phyloP scores from a whole-genome alignment of 2,329 filamentous ascomycete species.

The Aureobasidium musti region DNA sequence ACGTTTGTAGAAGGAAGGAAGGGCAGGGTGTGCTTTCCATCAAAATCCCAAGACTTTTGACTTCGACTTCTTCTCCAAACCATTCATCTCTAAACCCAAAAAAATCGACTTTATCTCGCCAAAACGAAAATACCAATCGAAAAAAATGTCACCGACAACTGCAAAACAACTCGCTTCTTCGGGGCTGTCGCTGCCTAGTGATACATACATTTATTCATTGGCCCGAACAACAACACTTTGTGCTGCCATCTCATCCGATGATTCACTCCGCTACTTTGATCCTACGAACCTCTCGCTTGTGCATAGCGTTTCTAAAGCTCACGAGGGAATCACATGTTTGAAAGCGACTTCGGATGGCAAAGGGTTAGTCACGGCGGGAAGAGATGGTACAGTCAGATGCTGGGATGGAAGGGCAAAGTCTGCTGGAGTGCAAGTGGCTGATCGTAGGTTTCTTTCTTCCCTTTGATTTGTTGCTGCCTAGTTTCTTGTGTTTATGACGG shows the following conservation, averaged over 20 bases:
- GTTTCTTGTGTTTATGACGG: neutral
- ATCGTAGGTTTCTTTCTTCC: slow-evolving; percentile 16
- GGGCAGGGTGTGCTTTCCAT: neutral
- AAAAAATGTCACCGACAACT: neutral
- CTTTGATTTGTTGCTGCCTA: slow-evolving; percentile 1
- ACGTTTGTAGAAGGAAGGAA: neutral
- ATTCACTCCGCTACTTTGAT: slow-evolving; percentile 67
- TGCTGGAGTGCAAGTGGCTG: slow-evolving; percentile 40
- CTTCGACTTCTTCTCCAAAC: slow-evolving; percentile 1
- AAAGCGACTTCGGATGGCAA: slow-evolving; percentile 46
- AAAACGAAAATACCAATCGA: neutral
- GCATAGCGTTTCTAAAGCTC: slow-evolving; percentile 50
- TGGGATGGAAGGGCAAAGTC: slow-evolving; percentile 62
- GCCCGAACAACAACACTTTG: slow-evolving; percentile 47
- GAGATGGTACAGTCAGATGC: slow-evolving; percentile 66
- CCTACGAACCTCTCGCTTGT: slow-evolving; percentile 57
- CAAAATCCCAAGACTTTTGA: slow-evolving; percentile 25
- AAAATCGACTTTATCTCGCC: slow-evolving; percentile 5
- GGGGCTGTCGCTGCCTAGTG: slow-evolving; percentile 29
- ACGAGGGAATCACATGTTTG: slow-evolving; percentile 64
- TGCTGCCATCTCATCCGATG: slow-evolving; percentile 68
- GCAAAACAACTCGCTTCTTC: slow-evolving; percentile 25
- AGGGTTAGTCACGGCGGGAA: slow-evolving; percentile 68
- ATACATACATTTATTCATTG: slow-evolving; percentile 61
- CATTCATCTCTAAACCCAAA: neutral